Evolutionary conservation across 1,139 yeast genomes (phyloP), one percentile per base, ranked within the genome.

Genomic region (Hyphopichia fennica): DNA sequence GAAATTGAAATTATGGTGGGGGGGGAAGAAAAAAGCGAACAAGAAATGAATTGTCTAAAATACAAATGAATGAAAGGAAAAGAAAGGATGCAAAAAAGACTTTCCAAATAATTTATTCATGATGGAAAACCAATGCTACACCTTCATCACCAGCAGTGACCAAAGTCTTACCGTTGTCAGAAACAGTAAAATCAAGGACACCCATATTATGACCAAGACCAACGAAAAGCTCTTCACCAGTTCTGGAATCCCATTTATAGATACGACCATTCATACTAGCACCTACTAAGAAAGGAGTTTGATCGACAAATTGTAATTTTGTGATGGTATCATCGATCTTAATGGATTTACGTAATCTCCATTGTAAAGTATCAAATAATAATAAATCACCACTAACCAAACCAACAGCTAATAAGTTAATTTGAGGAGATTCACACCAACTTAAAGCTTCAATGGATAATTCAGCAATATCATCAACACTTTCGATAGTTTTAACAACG

Each of bases 71-170:
- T 27, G n/a, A 7, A 11, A 27, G 7, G 7, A 14, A 7, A 14
- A 7, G 18, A 6, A 30, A 18, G 31, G n/a, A 25, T 25, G 28
- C 28, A 28, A 28, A 28, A 28, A 28, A 13, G 11, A n/a, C 17
- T 9, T 8, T n/a, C 6, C 31, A 13, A 28, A 10, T 10, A 22
- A 28, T 8, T 25, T 35, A 41, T 40, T 52, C 50, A 35, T 41
- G 46, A 32, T 47, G 73, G 55, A 83, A 91, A 7, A 93, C 79
- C 52, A 93, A 72, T 7, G 96, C 82, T 29, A 93, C 97, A 51
- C 96, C 96, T 62, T 93, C 99, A 62, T 93, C 99, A 48, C 98
- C 98, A n/a, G 97, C 99, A 22, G 97, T 88, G 34, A 90, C 77
- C 39, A 95, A 58, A 58, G 85, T 82, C 44, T 76, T 75, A 34